Conservation (phyloP, 2,329 filamentous ascomycete species). For the Xylariaceae sp. region DNA sequence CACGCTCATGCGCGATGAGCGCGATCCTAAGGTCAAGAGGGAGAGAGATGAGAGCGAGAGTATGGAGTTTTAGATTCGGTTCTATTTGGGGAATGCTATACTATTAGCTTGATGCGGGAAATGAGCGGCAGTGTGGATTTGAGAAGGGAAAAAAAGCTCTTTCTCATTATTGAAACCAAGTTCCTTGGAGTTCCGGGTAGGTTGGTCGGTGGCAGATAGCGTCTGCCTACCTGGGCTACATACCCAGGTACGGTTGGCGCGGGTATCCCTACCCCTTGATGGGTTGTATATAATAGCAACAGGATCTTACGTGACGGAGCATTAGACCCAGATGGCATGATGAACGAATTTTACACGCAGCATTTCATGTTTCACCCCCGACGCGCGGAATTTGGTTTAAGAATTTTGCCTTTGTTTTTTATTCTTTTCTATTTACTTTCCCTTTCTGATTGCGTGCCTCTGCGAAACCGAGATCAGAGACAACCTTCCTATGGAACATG, state of each 20-base stretch:
- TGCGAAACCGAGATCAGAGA: not conserved
- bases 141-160: too few species aligned
- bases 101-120: too few species aligned
- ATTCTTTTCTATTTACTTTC: too few species aligned
- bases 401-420: not conserved
- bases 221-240: too few species aligned
- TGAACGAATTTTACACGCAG: not conserved
- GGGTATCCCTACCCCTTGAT: not conserved
- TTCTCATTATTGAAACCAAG: too few species aligned
- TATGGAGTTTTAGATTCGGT: conserved; percentile 47
- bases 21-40: conserved; percentile 51
- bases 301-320: not conserved
- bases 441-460: not conserved
- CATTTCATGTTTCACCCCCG: not conserved
- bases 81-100: not conserved
- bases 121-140: too few species aligned
- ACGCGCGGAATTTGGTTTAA: not conserved
- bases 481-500: not conserved
- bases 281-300: conserved; percentile 1
- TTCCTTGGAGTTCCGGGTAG: too few species aligned
- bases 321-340: not conserved
- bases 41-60: conserved; percentile 49
- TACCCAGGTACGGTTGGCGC: too few species aligned
- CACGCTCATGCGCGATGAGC: conserved; percentile 71
- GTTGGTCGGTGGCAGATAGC: too few species aligned